These are phyloP conservation scores for Fistulifera solaris DNA, from an alignment of 108 stramenopile genomes.

Conservation along the genomic window DNA sequence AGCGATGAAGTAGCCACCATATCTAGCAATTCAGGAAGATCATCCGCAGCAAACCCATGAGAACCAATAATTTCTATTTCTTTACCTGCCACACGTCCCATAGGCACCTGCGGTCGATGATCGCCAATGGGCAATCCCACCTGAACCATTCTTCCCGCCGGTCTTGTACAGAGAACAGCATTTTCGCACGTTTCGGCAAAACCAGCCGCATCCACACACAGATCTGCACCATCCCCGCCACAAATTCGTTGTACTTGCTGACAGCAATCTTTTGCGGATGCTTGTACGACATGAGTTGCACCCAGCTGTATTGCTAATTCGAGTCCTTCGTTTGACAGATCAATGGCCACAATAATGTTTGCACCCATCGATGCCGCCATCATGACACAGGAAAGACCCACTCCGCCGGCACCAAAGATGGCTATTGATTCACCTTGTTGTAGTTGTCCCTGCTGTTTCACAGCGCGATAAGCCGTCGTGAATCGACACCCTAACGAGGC, in stretches of 20 bases:
- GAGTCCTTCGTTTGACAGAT: conserved; percentile 53
- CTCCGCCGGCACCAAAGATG: conserved; percentile 70
- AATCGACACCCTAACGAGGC: conserved; percentile 80
- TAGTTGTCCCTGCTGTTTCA: conserved; percentile 54
- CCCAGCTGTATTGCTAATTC: conserved; percentile 48
- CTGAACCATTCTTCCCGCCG: conserved; percentile 58
- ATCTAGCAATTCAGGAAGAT: conserved; percentile 39
- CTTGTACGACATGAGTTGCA: conserved; percentile 35
- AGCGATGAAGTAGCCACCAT: conserved; percentile 32
- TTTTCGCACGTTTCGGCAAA: conserved; percentile 57
- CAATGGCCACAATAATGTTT: conserved; percentile 47
- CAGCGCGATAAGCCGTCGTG: conserved; percentile 72
- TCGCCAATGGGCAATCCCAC: conserved; percentile 64
- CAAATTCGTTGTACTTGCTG: conserved; percentile 26
- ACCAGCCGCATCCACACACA: conserved; percentile 68
- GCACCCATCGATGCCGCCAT: conserved; percentile 34
- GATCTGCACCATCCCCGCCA: conserved; percentile 43
- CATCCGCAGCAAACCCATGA: conserved; percentile 60
- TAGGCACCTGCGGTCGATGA: conserved; percentile 37
- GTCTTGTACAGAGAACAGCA: conserved; percentile 42
- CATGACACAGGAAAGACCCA: conserved; percentile 69
- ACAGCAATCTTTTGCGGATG: conserved; percentile 19
- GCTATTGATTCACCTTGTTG: conserved; percentile 11
- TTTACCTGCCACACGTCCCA: conserved; percentile 58
- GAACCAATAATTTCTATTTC: conserved; percentile 67